Evolutionary conservation across 495 filamentous ascomycete species (phyloP), one percentile per base, ranked within the genome.

Genomic region (Recurvomyces mirabilis): DNA sequence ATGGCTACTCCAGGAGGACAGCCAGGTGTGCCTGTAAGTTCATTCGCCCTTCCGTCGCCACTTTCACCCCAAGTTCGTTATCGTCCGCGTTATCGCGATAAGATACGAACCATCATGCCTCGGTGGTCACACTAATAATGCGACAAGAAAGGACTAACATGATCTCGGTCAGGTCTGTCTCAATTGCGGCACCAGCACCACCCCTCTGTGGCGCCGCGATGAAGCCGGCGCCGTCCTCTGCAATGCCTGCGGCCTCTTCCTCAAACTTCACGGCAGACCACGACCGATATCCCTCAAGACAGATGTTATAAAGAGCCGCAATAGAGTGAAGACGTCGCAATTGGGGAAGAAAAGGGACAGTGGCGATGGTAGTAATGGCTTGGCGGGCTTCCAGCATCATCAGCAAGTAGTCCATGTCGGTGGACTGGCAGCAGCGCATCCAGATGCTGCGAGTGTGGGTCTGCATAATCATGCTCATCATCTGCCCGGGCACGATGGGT

Each of bases 241-340:
- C 77, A 99, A 99, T 66, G 91, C 91, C 46, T 98, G 91, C 65
- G 91, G 91, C 38, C 67, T 98, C 30, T 98, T 94, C 66, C 71
- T 98, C 51, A 99, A 99, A 69, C 78, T 99, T 48, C 91, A 99
- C 54, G 85, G 86, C 48, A 78, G 87, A 17, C 78, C 93, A 50
- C 80, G 91, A 40, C 93, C 93, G 57, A 93, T 93, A 64, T 88
- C 81, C 52, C 74, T 99, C 53, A 99, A 99, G 68, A 99, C 93
- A 33, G 93, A 99, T 69, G 87, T 96, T 47, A 99, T 99, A 67
- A 99, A 99, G 68, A 94, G 88, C 68, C 87, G 91, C 54, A 99
- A 99, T 61, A 79, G 91, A 42, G 88, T 96, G 38, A 96, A 96
- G 70, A 91, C 87, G 34, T 81, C 86, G 54, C 79, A 78, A 9